Base-by-base conservation (phyloP, 257 asterid genomes). In the Solanum etuberosum region DNA sequence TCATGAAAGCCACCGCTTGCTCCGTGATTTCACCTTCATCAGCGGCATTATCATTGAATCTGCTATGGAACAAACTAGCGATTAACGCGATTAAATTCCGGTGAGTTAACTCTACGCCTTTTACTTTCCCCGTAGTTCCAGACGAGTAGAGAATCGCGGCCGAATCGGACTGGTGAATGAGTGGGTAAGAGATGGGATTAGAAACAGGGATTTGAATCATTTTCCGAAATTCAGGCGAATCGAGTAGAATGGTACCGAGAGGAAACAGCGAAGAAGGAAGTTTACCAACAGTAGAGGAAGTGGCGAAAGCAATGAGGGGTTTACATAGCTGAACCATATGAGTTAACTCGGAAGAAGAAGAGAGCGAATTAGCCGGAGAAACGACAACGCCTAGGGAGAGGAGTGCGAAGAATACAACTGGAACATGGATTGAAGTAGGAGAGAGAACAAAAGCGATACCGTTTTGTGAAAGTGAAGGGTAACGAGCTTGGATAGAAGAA, bases 71-170 rank as follows among this genome's bases (percentile, higher is more conserved):
- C 83, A 93, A 5, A 14, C 92, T 91, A 1, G 93, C 91, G 31
- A 87, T 89, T 63, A 90, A 29, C 2, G 96, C 94, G 2, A 95
- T 95, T 32, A 95, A 78, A 85, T 94, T 95, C 73, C 98, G 93
- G 92, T 96, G 99, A 81, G 91, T 93, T 42, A 96, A 42, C 87
- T 93, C 93, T 11, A 96, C 99, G 7, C 98, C 99, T 43, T 95
- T 95, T 16, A 91, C 93, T 57, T 87, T 90, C 4, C 99, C 99
- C 54, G 98, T 96, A 35, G 99, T 96, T 35, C 99, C 99, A 35
- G 99, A 96, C 1, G 99, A 96, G 94, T 92, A 96, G 1, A 96
- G 94, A 68, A 96, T 90, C 16, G 95, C 96, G 6, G 99, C 98
- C 7, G 94, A 31, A 85, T 91, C 94, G 20, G 90, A 84, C 86